phyloP scores from a whole-genome alignment of 208 protist genomes.

The Giardia muris region DNA sequence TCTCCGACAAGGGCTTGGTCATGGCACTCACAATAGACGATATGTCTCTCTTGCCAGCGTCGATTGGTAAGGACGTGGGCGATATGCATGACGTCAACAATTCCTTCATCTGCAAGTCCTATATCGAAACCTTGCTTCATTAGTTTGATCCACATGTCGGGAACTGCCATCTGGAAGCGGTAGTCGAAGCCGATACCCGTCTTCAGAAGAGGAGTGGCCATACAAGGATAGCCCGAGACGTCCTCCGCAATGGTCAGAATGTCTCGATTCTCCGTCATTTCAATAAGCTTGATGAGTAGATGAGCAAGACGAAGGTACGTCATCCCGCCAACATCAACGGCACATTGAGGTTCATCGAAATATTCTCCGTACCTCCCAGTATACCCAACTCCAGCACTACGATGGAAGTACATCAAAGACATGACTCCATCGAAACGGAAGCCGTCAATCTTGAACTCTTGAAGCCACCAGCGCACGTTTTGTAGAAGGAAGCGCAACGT shows the following conservation, averaged over 20 bases:
- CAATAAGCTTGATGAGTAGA: not conserved
- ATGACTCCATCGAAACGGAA: slow-evolving; percentile 75
- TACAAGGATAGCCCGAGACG: slow-evolving; percentile 53
- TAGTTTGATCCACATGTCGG: slow-evolving; percentile 65
- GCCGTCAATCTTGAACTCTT: slow-evolving; percentile 63
- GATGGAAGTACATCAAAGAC: slow-evolving; percentile 65
- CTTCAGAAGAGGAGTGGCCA: slow-evolving; percentile 56
- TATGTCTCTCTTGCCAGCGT: slow-evolving; percentile 52
- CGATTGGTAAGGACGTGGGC: slow-evolving; percentile 55
- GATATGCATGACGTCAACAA: slow-evolving; percentile 60
- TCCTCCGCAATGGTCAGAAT: slow-evolving; percentile 49
- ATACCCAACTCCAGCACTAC: slow-evolving; percentile 50
- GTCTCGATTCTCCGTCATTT: not conserved
- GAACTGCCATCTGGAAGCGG: slow-evolving; percentile 60
- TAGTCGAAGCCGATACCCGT: slow-evolving; percentile 72
- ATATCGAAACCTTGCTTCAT: slow-evolving; percentile 46
- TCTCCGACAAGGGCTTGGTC: slow-evolving; percentile 74
- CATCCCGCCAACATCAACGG: slow-evolving; percentile 54
- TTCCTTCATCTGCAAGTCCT: slow-evolving; percentile 45
- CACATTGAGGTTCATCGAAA: slow-evolving; percentile 47
- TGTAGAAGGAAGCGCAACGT: slow-evolving; percentile 58
- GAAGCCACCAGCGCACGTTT: slow-evolving; percentile 54
- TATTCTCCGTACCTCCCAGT: slow-evolving; percentile 53
- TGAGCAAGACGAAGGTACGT: slow-evolving; percentile 55
- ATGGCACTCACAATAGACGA: slow-evolving; percentile 66